Percentiles rank a stretch among this genome's conserved stretches.
Evolutionary conservation across 208 protist genomes (phyloP).

Genomic region (Plasmodiophora brassicae): DNA sequence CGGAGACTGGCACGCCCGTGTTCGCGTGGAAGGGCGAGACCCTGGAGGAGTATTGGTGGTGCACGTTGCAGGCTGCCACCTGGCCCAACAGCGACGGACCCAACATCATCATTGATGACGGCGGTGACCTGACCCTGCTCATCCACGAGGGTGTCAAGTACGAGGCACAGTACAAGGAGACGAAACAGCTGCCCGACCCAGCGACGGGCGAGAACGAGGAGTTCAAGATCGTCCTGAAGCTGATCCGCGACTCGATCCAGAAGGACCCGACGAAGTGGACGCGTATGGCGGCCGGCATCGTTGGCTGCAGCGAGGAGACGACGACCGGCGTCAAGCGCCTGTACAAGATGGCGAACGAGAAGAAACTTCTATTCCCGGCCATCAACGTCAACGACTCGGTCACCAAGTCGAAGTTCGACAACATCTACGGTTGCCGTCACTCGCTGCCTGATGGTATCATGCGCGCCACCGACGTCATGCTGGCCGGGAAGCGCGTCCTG

Average conservation of each 20-base stretch:
- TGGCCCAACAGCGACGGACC: slow-evolving; percentile 71
- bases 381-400: slow-evolving; percentile 99
- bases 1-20: slow-evolving; percentile 82
- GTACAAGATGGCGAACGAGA: slow-evolving; percentile 86
- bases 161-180: slow-evolving; percentile 71
- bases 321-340: slow-evolving; percentile 98
- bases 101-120: slow-evolving; percentile 98
- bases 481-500: slow-evolving; percentile 93
- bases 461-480: slow-evolving; percentile 98
- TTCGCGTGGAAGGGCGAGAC: slow-evolving; percentile 99
- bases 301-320: slow-evolving; percentile 98
- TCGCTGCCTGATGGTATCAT: slow-evolving; percentile 99
- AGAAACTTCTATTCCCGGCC: slow-evolving; percentile 90
- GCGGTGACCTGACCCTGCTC: slow-evolving; percentile 96
- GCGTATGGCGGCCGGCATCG: slow-evolving; percentile 77
- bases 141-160: slow-evolving; percentile 75
- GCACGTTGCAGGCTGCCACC: slow-evolving; percentile 84
- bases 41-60: slow-evolving; percentile 98
- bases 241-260: slow-evolving; percentile 61
- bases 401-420: slow-evolving; percentile 99
- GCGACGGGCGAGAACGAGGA: slow-evolving; percentile 66
- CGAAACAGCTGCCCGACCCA: slow-evolving; percentile 62
- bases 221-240: slow-evolving; percentile 56
- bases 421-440: slow-evolving; percentile 93
- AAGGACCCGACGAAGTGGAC: slow-evolving; percentile 61